phyloP scores from a whole-genome alignment of 2,329 filamentous ascomycete species.

The Aspergillus sp. region DNA sequence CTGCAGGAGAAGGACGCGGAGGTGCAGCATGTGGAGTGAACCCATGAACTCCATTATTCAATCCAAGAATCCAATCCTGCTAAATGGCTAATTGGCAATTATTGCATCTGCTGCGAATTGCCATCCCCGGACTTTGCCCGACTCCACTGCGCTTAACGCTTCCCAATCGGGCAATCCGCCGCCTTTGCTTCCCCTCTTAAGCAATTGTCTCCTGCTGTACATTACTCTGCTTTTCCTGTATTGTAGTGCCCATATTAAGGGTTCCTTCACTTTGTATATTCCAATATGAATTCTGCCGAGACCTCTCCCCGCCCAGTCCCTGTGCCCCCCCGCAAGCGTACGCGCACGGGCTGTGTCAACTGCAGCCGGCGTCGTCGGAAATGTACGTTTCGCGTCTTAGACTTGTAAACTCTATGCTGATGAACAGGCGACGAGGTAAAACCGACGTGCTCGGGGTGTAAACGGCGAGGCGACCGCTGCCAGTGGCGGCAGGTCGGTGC shows the following conservation, averaged over 20 bases:
- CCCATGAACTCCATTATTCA: too few species aligned
- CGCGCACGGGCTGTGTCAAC: conserved; percentile 33
- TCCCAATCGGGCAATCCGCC: conserved; percentile 17
- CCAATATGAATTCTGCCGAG: conserved; percentile 1
- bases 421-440: conserved; percentile 29
- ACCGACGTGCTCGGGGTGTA: conserved; percentile 32
- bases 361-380: conserved; percentile 35
- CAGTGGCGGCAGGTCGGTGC: conserved; percentile 32
- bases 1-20: conserved; percentile 19
- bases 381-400: conserved; percentile 19
- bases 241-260: too few species aligned
- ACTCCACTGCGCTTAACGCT: conserved; percentile 19
- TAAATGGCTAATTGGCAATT: neutral
- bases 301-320: neutral
- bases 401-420: neutral
- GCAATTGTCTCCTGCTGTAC: neutral
- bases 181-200: conserved; percentile 8
- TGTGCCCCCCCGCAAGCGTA: conserved; percentile 22
- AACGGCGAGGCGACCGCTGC: conserved; percentile 29
- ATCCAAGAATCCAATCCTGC: too few species aligned
- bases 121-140: conserved; percentile 5
- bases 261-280: too few species aligned
- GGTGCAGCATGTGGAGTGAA: conserved; percentile 25
- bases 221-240: neutral
- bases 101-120: neutral